phyloP scores from a whole-genome alignment of 164 flowering plant genomes.

The Nymphaea thermarum region DNA sequence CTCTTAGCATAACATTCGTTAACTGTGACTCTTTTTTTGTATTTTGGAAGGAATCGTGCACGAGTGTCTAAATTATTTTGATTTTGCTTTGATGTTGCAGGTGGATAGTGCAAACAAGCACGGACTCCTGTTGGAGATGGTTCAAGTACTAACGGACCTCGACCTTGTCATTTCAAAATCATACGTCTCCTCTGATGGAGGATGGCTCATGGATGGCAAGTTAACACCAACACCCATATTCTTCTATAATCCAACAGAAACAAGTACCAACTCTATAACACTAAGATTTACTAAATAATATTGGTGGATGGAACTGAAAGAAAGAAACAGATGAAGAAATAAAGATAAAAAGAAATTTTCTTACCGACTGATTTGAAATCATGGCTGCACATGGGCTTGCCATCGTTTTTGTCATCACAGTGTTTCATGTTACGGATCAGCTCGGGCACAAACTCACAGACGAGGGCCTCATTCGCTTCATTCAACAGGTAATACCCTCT shows the following conservation, averaged over 20 bases:
- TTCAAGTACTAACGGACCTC: slow-evolving; percentile 86
- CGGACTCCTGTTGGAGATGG: slow-evolving; percentile 84
- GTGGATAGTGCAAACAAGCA: slow-evolving; percentile 78
- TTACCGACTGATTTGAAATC: not conserved
- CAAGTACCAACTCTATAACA: too few species aligned
- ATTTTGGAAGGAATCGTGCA: not conserved
- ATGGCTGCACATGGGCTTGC: not conserved
- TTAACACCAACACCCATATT: slow-evolving; percentile 2
- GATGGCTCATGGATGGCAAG: slow-evolving; percentile 96
- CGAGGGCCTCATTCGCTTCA: slow-evolving; percentile 58
- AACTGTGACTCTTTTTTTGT: not conserved
- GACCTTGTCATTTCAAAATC: slow-evolving; percentile 87
- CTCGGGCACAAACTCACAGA: slow-evolving; percentile 65
- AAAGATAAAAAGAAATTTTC: not conserved
- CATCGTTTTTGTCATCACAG: slow-evolving; percentile 21
- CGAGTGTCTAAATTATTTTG: not conserved
- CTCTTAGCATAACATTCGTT: too few species aligned
- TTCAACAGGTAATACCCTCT: slow-evolving; percentile 48
- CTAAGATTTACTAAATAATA: too few species aligned
- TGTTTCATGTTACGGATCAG: slow-evolving; percentile 87
- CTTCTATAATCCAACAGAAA: not conserved
- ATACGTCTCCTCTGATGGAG: slow-evolving; percentile 84
- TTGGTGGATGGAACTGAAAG: not conserved
- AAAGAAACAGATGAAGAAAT: too few species aligned
- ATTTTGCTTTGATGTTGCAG: slow-evolving; percentile 19